Percentiles rank a stretch among this genome's conserved stretches.
These are phyloP conservation scores for Tylopilus balloui DNA, from an alignment of 768 basidiomycete genomes.

Conservation along the genomic window DNA sequence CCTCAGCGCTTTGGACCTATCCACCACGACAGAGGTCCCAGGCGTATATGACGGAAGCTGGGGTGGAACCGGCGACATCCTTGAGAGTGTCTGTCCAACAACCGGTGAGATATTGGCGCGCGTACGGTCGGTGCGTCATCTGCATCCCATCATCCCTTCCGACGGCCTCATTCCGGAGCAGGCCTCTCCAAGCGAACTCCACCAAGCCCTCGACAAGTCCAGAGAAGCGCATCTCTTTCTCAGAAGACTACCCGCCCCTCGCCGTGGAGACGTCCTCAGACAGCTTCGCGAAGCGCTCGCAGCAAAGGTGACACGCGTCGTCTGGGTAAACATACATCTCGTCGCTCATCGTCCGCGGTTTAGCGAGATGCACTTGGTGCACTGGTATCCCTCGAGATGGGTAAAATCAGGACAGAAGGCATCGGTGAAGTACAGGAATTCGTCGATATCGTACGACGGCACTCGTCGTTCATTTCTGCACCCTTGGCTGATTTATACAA, in stretches of 20 bases:
- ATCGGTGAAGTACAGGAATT: slow-evolving; percentile 94
- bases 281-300: slow-evolving; percentile 83
- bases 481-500: slow-evolving; percentile 7
- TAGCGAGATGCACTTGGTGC: slow-evolving; percentile 78
- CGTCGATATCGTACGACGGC: slow-evolving; percentile 75
- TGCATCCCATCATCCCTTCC: neutral
- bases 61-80: slow-evolving; percentile 67
- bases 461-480: neutral
- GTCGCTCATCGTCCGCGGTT: slow-evolving; percentile 9
- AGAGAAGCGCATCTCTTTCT: slow-evolving; percentile 70
- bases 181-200: slow-evolving; percentile 72
- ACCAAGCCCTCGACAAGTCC: slow-evolving; percentile 60
- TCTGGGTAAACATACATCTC: neutral
- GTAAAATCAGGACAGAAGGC: slow-evolving; percentile 88
- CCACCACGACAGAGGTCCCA: slow-evolving; percentile 47
- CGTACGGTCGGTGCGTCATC: slow-evolving; percentile 56
- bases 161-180: slow-evolving; percentile 26
- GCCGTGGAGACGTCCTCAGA: slow-evolving; percentile 81
- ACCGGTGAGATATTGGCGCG: slow-evolving; percentile 82
- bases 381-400: slow-evolving; percentile 84
- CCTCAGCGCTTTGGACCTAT: slow-evolving; percentile 61
- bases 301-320: slow-evolving; percentile 50
- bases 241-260: slow-evolving; percentile 79
- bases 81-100: slow-evolving; percentile 74
- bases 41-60: slow-evolving; percentile 85